Percentiles rank a stretch among this genome's conserved stretches.
Evolutionary conservation across 148 eudicot genomes (phyloP).

Genomic region (Chenopodium album): DNA sequence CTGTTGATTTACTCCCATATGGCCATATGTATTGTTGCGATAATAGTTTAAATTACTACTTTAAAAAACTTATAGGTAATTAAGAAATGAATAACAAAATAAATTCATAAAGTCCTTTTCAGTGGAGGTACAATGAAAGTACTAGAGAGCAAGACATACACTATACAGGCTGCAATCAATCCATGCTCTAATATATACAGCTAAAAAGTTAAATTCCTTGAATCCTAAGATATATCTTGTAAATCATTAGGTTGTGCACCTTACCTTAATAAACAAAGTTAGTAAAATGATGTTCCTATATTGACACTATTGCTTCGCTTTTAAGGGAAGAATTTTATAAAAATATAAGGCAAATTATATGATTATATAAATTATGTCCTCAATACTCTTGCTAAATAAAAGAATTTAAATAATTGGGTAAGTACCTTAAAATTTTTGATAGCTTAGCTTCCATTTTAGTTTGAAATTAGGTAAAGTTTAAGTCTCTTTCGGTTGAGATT

Average conservation of each 20-base stretch:
- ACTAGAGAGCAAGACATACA: not conserved
- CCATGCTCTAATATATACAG: not conserved
- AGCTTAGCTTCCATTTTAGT: not conserved
- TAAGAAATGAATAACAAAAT: not conserved
- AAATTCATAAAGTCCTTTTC: not conserved
- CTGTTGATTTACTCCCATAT: too few relatives aligned
- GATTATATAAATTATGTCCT: too few relatives aligned
- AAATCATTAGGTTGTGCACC: not conserved
- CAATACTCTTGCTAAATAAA: too few relatives aligned
- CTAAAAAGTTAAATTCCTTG: not conserved
- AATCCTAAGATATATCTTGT: not conserved
- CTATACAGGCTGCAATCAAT: not conserved
- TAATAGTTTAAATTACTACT: too few relatives aligned
- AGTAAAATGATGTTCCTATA: constrained; percentile 5
- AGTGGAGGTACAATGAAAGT: not conserved
- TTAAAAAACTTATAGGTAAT: too few relatives aligned
- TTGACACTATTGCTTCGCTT: constrained; percentile 20
- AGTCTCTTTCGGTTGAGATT: constrained; percentile 4
- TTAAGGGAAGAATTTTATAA: constrained; percentile 22
- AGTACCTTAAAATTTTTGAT: not conserved
- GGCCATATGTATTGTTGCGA: too few relatives aligned
- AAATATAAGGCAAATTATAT: not conserved
- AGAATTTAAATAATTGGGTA: not conserved
- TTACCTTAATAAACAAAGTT: constrained; percentile 3
- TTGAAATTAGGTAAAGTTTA: not conserved